A percentile compares a stretch with the other conserved stretches of the same genome.
These are phyloP conservation scores for Cadophora sp. DNA, from an alignment of 2,329 filamentous ascomycete genomes.

Conservation along the genomic window DNA sequence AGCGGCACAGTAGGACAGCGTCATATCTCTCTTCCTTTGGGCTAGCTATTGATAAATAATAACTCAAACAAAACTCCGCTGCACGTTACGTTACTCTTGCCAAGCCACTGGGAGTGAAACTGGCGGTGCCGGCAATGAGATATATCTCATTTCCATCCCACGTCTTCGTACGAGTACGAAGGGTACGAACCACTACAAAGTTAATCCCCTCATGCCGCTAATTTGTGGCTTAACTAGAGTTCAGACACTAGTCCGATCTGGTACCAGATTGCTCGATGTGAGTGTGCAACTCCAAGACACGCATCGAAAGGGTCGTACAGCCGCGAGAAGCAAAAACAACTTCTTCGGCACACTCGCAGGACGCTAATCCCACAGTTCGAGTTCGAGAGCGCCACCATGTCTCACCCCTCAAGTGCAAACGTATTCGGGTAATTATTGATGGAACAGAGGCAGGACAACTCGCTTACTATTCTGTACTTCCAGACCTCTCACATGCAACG, in stretches of 20 bases:
- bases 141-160: background rate
- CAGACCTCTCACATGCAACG: background rate
- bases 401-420: background rate
- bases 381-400: background rate
- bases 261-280: slow-evolving; percentile 1
- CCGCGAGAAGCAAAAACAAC: background rate
- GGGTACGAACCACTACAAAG: background rate
- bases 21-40: background rate
- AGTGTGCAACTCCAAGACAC: slow-evolving; percentile 6
- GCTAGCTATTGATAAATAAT: slow-evolving; percentile 1
- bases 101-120: background rate
- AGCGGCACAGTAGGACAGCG: background rate
- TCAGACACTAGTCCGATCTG: background rate
- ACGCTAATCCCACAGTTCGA: background rate
- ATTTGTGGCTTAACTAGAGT: background rate
- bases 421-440: no score
- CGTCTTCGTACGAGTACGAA: no score
- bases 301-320: background rate
- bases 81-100: background rate
- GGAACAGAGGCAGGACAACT: no score
- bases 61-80: background rate
- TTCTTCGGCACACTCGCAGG: background rate
- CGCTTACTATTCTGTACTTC: no score
- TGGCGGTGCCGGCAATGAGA: background rate
- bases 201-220: background rate